Evolutionary conservation across 2,329 filamentous ascomycete species (phyloP).

Genomic region (Cucurbitaria berberidis): DNA sequence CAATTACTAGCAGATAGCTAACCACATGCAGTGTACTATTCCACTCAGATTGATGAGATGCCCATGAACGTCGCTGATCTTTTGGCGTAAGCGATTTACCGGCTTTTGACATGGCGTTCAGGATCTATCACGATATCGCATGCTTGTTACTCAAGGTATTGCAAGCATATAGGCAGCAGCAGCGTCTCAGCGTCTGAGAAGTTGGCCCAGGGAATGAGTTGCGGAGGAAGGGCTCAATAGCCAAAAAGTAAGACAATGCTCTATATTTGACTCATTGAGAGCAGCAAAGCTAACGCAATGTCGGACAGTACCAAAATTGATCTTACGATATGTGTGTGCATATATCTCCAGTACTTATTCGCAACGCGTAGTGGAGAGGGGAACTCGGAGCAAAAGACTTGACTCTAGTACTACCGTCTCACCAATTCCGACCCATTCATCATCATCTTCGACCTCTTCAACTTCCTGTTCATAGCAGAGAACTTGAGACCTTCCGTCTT

Average conservation of each 20-base stretch:
- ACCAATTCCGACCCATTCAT: too few species aligned
- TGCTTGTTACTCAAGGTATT: background rate
- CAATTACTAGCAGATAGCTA: slow-evolving; percentile 31
- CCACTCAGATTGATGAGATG: slow-evolving; percentile 98
- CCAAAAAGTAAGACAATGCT: slow-evolving; percentile 33
- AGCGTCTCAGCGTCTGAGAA: background rate
- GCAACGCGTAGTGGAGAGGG: too few species aligned
- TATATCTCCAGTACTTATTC: background rate
- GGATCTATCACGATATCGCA: background rate
- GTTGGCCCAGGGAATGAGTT: slow-evolving; percentile 30
- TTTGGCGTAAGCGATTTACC: slow-evolving; percentile 28
- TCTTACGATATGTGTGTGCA: background rate
- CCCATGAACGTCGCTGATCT: slow-evolving; percentile 77
- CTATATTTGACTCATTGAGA: background rate
- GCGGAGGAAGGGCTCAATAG: slow-evolving; percentile 46
- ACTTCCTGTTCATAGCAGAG: too few species aligned
- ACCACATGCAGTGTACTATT: slow-evolving; percentile 77
- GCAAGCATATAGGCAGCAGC: background rate
- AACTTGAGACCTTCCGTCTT: too few species aligned
- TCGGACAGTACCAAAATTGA: slow-evolving; percentile 17
- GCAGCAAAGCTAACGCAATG: slow-evolving; percentile 1
- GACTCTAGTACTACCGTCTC: too few species aligned
- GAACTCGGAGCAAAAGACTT: too few species aligned
- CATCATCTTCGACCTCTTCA: too few species aligned
- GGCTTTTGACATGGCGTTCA: background rate